Evolutionary conservation across 2,329 filamentous ascomycete genomes (phyloP), one percentile per base, ranked within the genome.

Genomic region (Ophiostoma populinum): DNA sequence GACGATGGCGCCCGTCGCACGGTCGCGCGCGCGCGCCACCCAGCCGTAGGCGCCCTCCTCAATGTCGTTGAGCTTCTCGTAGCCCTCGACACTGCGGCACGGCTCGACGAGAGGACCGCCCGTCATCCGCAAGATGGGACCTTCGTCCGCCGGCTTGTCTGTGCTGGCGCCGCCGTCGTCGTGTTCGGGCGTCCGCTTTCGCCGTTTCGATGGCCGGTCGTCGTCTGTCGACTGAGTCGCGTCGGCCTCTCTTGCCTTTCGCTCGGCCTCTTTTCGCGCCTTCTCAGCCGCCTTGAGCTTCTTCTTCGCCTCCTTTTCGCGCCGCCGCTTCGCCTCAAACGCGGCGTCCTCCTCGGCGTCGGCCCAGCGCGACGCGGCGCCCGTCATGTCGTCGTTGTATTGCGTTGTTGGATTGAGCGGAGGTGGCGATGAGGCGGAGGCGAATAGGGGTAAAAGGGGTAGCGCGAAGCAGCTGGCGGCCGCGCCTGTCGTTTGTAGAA

Each of bases 11-110:
- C 80, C 80, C 0, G 80, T 87, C 4, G 63, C 59, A 21, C 67
- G 62, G 47, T 92, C 78, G 42, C 67, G 75, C 10, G 85, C 90
- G 39, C 90, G 69, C 36, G 86, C 86, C 5, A 98, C 90, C 70
- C 77, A 87, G 30, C 90, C 90, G 55, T 98, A 98, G 7, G 85
- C 85, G 24, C 90, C 90, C 59, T 98, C 90, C 55, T 95, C 90
- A 48, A 98, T 98, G 52, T 90, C 80, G 55, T 98, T 98, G 38
- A 98, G 64, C 46, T 81, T 80, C 49, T 94, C 81, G 57, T 86
- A 98, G 50, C 82, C 77, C 49, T 87, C 79, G 18, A 92, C 78
- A 51, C 80, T 80, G 40, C 80, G 67, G 49, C 78, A 80, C 38
- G 40, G 39, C 10, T 59, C 63, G 34, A 70, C 67, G 73, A 85